phyloP scores from a whole-genome alignment of 352 stramenopile species.

The Globisporangium irregulare region DNA sequence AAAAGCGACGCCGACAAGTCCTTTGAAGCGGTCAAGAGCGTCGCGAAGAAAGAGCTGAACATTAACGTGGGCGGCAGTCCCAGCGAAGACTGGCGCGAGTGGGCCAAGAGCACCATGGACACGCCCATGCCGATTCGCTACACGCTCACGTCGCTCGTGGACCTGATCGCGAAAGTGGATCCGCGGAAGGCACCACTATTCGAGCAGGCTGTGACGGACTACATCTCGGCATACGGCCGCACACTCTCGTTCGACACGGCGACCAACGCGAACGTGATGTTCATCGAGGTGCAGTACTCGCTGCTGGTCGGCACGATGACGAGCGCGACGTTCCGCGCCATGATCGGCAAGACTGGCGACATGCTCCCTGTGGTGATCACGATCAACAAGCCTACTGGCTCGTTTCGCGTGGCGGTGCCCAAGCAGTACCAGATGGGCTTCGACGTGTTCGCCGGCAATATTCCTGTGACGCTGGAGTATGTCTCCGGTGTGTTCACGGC shows the following conservation, averaged over 20 bases:
- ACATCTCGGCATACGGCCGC: constrained; percentile 25
- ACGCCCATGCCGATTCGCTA: constrained; percentile 27
- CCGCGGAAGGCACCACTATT: constrained; percentile 17
- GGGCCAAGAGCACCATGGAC: constrained; percentile 20
- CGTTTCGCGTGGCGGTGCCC: constrained; percentile 23
- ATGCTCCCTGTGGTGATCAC: constrained; percentile 21
- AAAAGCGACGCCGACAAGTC: constrained; percentile 19
- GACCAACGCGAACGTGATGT: constrained; percentile 15
- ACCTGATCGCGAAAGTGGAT: constrained; percentile 24
- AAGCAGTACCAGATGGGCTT: constrained; percentile 23
- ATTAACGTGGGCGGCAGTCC: constrained; percentile 30
- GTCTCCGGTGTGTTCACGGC: constrained; percentile 22
- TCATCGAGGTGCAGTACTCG: constrained; percentile 27
- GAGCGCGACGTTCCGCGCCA: constrained; percentile 27
- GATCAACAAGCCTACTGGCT: constrained; percentile 12
- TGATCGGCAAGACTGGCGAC: constrained; percentile 29
- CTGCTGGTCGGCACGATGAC: constrained; percentile 24
- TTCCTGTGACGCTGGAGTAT: constrained; percentile 27
- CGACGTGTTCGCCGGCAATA: constrained; percentile 21
- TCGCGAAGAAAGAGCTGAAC: constrained; percentile 30
- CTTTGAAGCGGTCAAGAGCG: constrained; percentile 25
- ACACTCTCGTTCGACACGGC: constrained; percentile 25
- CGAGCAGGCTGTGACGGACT: constrained; percentile 24
- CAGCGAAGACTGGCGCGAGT: constrained; percentile 30
- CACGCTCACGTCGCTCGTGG: constrained; percentile 21